A percentile compares a stretch with the other conserved stretches of the same genome.
phyloP scores from a whole-genome alignment of 2,329 filamentous ascomycete species.

The Dothideomycetes sp. region DNA sequence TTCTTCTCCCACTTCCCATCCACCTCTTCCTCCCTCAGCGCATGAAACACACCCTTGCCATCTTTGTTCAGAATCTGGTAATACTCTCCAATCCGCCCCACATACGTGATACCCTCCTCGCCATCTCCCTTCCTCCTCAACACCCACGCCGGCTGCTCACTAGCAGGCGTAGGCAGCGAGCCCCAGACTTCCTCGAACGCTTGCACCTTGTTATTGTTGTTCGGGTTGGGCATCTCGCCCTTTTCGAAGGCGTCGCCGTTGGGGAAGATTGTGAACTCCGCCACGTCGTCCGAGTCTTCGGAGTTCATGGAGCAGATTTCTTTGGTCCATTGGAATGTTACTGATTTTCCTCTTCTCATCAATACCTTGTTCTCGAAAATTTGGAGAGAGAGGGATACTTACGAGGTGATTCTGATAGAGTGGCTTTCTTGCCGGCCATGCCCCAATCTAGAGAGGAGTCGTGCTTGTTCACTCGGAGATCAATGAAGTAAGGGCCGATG shows the following conservation, averaged over 20 bases:
- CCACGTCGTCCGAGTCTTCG: constrained; percentile 4
- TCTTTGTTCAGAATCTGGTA: constrained; percentile 5
- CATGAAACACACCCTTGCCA: background rate
- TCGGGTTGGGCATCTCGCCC: constrained; percentile 3
- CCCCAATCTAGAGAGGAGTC: constrained; percentile 4
- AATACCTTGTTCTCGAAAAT: background rate
- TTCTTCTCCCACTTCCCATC: background rate
- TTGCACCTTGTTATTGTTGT: background rate
- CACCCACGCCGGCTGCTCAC: constrained; percentile 1
- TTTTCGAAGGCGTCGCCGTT: constrained; percentile 6
- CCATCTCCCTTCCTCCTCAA: constrained; percentile 1
- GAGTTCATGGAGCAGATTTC: constrained; percentile 7
- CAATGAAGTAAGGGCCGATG: constrained; percentile 5
- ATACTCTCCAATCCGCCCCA: constrained; percentile 1
- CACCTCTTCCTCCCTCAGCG: constrained; percentile 3
- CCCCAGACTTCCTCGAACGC: constrained; percentile 8
- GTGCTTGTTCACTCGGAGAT: constrained; percentile 4
- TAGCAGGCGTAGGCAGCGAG: background rate
- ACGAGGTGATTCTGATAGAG: constrained; percentile 3
- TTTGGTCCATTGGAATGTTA: constrained; percentile 6
- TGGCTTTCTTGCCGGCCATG: constrained; percentile 5
- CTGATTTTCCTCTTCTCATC: background rate
- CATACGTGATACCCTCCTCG: constrained; percentile 1
- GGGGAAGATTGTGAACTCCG: constrained; percentile 3
- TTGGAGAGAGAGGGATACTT: background rate